Conservation (phyloP, 139 green algal genomes). For the Chlamydomonas sphaeroides region DNA sequence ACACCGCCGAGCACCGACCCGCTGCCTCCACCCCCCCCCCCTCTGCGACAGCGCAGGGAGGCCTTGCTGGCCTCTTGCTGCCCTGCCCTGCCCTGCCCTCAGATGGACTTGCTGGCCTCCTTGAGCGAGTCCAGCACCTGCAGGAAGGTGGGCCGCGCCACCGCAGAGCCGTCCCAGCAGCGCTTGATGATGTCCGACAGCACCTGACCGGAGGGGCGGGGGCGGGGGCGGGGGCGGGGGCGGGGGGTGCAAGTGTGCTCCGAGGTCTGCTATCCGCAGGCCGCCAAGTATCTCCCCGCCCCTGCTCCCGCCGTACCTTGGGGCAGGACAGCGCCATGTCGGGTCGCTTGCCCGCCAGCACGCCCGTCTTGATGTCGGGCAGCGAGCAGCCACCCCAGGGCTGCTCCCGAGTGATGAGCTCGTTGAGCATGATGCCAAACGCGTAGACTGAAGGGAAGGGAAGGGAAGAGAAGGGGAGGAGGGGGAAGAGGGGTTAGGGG, state of each 20-base stretch:
- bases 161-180: conserved; percentile 53
- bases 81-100: neutral
- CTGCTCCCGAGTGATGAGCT: conserved; percentile 57
- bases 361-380: conserved; percentile 28
- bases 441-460: conserved; percentile 67
- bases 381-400: conserved; percentile 28
- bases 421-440: conserved; percentile 83
- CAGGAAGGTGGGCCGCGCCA: conserved; percentile 51
- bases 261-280: neutral
- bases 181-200: conserved; percentile 44
- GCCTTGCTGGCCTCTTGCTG: too few species aligned
- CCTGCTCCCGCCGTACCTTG: neutral
- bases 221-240: neutral
- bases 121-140: conserved; percentile 54
- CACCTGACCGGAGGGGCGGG: neutral
- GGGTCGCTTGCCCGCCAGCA: conserved; percentile 59
- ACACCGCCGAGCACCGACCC: too few species aligned
- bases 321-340: conserved; percentile 57
- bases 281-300: neutral
- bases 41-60: too few species aligned
- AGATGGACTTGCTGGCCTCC: conserved; percentile 34
- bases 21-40: too few species aligned
- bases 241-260: neutral
- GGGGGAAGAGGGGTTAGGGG: neutral
- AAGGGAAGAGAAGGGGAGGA: neutral